Conservation (phyloP, 495 filamentous ascomycete species). For the Talaromyces thailandensis region DNA sequence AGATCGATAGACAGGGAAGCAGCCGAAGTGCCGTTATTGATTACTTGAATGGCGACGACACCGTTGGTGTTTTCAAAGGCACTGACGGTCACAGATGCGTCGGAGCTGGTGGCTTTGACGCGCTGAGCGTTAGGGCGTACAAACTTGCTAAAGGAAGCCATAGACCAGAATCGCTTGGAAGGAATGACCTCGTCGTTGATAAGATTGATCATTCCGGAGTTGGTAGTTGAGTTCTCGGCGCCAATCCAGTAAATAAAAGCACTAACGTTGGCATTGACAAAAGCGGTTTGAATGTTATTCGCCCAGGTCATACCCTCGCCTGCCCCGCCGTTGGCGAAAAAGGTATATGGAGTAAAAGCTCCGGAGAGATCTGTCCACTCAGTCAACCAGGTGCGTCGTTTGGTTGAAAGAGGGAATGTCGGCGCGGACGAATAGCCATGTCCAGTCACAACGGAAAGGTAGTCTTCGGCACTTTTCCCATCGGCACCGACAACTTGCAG, state of each 20-base stretch:
- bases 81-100: slow-evolving; percentile 25
- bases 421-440: slow-evolving; percentile 40
- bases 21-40: slow-evolving; percentile 29
- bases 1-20: neutral
- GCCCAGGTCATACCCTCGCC: slow-evolving; percentile 51
- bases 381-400: slow-evolving; percentile 37
- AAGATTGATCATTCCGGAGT: slow-evolving; percentile 14
- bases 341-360: slow-evolving; percentile 31
- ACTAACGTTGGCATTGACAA: slow-evolving; percentile 33
- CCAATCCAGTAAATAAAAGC: slow-evolving; percentile 42
- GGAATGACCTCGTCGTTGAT: slow-evolving; percentile 25
- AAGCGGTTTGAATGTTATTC: slow-evolving; percentile 33
- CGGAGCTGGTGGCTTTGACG: slow-evolving; percentile 23
- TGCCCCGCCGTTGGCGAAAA: slow-evolving; percentile 34
- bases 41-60: slow-evolving; percentile 30
- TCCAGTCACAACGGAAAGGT: slow-evolving; percentile 33
- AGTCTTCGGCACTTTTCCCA: slow-evolving; percentile 14
- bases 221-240: slow-evolving; percentile 3
- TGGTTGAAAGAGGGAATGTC: slow-evolving; percentile 27
- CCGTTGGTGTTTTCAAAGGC: slow-evolving; percentile 42
- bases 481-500: slow-evolving; percentile 5
- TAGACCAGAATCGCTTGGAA: slow-evolving; percentile 40
- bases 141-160: slow-evolving; percentile 36
- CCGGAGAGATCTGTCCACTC: slow-evolving; percentile 40
- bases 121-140: slow-evolving; percentile 39